Percentiles rank a stretch among this genome's conserved stretches.
phyloP scores from a whole-genome alignment of 257 asterid species.

The Nicotiana otophora region DNA sequence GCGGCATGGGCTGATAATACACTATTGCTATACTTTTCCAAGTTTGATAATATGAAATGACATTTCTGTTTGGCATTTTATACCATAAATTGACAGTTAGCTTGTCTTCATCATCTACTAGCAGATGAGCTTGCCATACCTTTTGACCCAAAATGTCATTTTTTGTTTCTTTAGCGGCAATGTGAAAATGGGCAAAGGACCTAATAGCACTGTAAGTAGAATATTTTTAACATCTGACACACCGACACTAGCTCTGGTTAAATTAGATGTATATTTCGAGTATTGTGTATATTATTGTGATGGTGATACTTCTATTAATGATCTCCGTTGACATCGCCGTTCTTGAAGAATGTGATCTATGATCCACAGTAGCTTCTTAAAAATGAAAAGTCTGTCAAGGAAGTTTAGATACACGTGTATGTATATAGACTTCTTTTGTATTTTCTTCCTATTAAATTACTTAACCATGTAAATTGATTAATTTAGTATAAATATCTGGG shows the following conservation, averaged over 20 bases:
- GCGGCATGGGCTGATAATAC: not conserved
- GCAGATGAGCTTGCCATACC: not conserved
- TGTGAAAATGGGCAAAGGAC: not conserved
- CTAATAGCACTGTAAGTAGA: not conserved
- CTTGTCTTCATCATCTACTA: not conserved
- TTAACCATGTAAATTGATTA: not conserved
- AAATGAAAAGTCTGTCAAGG: not conserved
- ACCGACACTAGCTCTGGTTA: conserved; percentile 28
- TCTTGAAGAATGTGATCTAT: conserved; percentile 10
- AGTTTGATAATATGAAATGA: not conserved
- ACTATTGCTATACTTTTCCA: not conserved
- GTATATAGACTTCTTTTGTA: too few relatives aligned
- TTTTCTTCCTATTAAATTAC: not conserved
- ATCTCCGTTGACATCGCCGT: conserved; percentile 18
- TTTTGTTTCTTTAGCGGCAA: not conserved
- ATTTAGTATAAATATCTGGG: not conserved
- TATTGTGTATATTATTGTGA: conserved; percentile 5
- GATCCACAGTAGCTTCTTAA: not conserved
- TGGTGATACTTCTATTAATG: conserved; percentile 19
- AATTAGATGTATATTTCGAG: conserved; percentile 17
- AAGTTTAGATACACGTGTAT: too few relatives aligned
- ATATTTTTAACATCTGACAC: not conserved
- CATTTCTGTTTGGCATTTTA: not conserved
- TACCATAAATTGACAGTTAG: not conserved
- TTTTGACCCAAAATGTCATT: conserved; percentile 8